Conservation (phyloP, 495 filamentous ascomycete genomes). For the Parmelia sp. region DNA sequence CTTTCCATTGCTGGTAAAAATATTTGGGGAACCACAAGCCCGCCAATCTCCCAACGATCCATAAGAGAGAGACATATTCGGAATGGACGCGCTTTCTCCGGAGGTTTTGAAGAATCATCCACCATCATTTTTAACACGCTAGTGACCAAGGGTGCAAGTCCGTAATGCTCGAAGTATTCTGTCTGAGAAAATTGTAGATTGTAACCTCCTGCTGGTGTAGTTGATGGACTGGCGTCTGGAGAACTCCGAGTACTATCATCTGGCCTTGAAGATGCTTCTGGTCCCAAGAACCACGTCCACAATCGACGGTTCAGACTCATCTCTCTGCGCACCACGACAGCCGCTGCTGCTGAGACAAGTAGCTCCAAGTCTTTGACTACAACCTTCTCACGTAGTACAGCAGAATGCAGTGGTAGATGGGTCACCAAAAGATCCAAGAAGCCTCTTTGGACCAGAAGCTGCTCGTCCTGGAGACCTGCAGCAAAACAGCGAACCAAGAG, state of each 20-base stretch:
- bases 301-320: slow-evolving; percentile 93
- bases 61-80: slow-evolving; percentile 89
- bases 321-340: slow-evolving; percentile 79
- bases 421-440: slow-evolving; percentile 90
- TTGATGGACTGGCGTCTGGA: slow-evolving; percentile 42
- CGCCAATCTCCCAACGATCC: slow-evolving; percentile 97
- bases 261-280: slow-evolving; percentile 54
- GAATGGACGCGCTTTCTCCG: slow-evolving; percentile 78
- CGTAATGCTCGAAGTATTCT: slow-evolving; percentile 74
- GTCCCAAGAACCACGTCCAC: slow-evolving; percentile 95
- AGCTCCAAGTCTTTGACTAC: slow-evolving; percentile 68
- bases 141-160: slow-evolving; percentile 62
- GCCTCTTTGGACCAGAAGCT: slow-evolving; percentile 85
- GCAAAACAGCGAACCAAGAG: slow-evolving; percentile 85
- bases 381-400: slow-evolving; percentile 67
- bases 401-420: slow-evolving; percentile 81
- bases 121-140: slow-evolving; percentile 75
- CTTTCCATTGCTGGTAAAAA: slow-evolving; percentile 82
- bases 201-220: slow-evolving; percentile 31
- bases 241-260: slow-evolving; percentile 36
- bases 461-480: slow-evolving; percentile 80
- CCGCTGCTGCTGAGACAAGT: slow-evolving; percentile 71
- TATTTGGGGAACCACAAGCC: slow-evolving; percentile 74
- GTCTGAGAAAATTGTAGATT: slow-evolving; percentile 43
- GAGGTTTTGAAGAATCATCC: slow-evolving; percentile 44